Conservation (phyloP, 331 rosid species). For the Dryas integrifolia region DNA sequence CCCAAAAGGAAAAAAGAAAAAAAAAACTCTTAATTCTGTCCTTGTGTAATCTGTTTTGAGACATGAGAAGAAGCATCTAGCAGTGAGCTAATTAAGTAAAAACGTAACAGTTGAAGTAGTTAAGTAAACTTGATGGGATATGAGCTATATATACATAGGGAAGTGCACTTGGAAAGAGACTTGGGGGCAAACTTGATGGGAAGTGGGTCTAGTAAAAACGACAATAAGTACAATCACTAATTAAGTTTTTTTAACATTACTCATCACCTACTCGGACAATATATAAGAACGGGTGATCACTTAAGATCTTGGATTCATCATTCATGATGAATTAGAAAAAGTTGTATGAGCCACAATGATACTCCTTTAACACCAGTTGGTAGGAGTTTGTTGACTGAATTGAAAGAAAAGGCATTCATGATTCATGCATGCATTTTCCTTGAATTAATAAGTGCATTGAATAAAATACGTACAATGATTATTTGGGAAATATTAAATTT, state of each 20-base stretch:
- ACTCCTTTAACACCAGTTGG: no score
- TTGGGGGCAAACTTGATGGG: constrained; percentile 11
- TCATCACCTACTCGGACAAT: constrained; percentile 19
- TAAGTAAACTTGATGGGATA: no score
- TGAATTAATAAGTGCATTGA: no score
- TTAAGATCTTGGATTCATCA: background rate
- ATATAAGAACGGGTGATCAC: background rate
- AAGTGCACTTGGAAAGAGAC: constrained; percentile 36
- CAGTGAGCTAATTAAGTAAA: no score
- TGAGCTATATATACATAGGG: background rate
- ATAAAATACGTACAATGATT: no score
- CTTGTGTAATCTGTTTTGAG: background rate
- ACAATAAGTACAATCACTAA: constrained; percentile 14
- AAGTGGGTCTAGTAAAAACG: constrained; percentile 29
- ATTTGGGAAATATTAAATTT: no score
- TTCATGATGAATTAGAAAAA: background rate
- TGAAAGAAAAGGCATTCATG: no score
- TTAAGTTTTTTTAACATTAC: constrained; percentile 18
- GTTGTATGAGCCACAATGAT: background rate
- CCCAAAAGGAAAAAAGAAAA: background rate
- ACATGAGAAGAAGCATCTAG: constrained; percentile 30
- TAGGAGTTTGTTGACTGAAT: no score
- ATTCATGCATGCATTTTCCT: no score
- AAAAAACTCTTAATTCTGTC: background rate
- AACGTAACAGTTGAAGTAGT: no score